Conservation (phyloP, 2,329 filamentous ascomycete genomes). For the Aspergillus awamori region DNA sequence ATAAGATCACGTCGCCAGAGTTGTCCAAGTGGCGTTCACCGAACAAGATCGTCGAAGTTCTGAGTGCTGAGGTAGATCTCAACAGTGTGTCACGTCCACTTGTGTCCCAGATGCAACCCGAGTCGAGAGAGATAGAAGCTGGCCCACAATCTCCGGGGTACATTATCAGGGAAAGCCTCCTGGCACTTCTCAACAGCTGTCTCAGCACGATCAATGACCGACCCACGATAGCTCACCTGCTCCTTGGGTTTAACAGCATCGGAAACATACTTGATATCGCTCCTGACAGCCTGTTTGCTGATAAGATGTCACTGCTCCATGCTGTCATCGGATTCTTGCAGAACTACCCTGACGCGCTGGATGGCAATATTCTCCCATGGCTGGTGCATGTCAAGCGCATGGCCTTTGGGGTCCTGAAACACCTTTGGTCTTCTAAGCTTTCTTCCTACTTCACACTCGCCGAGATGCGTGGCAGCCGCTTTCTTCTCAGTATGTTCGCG, state of each 20-base stretch:
- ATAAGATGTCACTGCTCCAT: conserved; percentile 79
- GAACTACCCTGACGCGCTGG: conserved; percentile 66
- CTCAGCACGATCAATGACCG: conserved; percentile 72
- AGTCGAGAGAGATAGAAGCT: conserved; percentile 71
- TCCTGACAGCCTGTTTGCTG: conserved; percentile 69
- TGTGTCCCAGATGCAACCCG: conserved; percentile 65
- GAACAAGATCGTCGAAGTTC: conserved; percentile 84
- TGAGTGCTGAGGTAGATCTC: conserved; percentile 79
- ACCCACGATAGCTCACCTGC: conserved; percentile 85
- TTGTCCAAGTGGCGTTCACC: conserved; percentile 66
- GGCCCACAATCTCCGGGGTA: conserved; percentile 73
- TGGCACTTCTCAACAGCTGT: conserved; percentile 83
- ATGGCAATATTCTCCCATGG: conserved; percentile 66
- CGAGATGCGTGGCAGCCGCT: conserved; percentile 77
- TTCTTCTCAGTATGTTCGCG: conserved; percentile 76
- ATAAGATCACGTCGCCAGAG: conserved; percentile 67
- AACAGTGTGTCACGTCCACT: conserved; percentile 78
- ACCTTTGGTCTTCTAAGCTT: conserved; percentile 81
- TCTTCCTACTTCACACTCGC: conserved; percentile 74
- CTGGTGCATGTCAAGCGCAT: conserved; percentile 69
- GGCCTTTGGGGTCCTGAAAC: conserved; percentile 72
- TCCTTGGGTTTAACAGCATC: conserved; percentile 83
- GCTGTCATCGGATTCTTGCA: conserved; percentile 72
- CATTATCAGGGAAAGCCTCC: conserved; percentile 77
- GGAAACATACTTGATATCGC: conserved; percentile 70